Base-by-base conservation (phyloP, 2,329 filamentous ascomycete species). In the Daldinia sp. region DNA sequence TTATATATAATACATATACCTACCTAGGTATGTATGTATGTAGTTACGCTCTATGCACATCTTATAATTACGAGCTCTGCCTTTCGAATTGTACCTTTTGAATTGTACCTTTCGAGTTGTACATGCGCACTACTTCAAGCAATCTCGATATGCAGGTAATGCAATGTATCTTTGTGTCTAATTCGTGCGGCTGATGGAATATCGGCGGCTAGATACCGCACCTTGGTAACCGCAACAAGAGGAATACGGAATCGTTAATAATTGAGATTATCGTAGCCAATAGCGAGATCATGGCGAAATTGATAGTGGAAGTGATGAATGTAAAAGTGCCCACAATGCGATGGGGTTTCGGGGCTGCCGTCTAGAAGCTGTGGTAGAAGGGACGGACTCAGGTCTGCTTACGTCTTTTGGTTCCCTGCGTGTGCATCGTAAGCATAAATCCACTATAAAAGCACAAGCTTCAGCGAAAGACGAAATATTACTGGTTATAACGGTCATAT, bases 371-470 rank as follows among this genome's bases (percentile, higher is more conserved):
- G 58, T 54, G 62, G 58, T 65, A 60, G 58, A 65, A 60, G 50
- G 58, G 45, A 48, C 61, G 39, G 70, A 70, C 62, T 71, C 70
- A 73, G 68, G 59, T 55, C 66, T 62, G 67, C 67, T 66, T 67
- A 58, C 66, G 60, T 67, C 63, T 70, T n/a, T 68, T 68, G 64
- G 62, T 54, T 61, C 63, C 58, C 61, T 62, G 56, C 56, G 63
- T 45, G 55, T 68, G 70, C 69, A 73, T 71, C 70, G 71, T 73
- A 72, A 72, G 70, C 71, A 72, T 45, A 25, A 62, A 35, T 53
- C 68, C 61, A 60, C 61, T 61, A 54, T 63, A 62, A 58, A 54
- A 34, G 37, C 61, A 64, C 58, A 64, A 64, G 64, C 66, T 67
- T 58, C 63, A 63, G 49, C 35, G 58, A 68, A 58, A 51, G 37